phyloP scores from a whole-genome alignment of 1,284 basidiomycete species.

The Neotropicomus parvogracilis region DNA sequence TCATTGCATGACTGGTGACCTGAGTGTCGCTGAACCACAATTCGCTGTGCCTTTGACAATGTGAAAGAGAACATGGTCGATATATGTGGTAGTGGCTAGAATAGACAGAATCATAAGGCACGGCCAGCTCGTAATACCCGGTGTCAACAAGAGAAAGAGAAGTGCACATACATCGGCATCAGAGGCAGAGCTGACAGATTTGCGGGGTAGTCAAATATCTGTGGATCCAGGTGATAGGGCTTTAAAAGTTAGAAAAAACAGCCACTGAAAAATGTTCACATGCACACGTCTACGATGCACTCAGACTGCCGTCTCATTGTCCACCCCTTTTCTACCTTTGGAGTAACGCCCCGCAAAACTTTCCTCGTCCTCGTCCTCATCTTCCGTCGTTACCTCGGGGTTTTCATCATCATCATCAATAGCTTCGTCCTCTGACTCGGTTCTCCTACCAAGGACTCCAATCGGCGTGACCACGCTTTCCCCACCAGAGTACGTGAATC shows the following conservation, averaged over 20 bases:
- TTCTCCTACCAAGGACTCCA: constrained; percentile 35
- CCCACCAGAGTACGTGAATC: constrained; percentile 87
- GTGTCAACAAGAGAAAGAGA: constrained; percentile 8
- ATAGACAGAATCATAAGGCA: constrained; percentile 18
- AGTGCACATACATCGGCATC: constrained; percentile 5
- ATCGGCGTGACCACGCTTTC: constrained; percentile 57
- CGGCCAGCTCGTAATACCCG: constrained; percentile 6
- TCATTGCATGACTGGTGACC: constrained; percentile 71
- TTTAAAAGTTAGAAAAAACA: constrained; percentile 9
- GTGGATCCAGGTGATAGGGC: constrained; percentile 16
- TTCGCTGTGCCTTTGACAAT: neutral
- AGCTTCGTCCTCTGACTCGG: constrained; percentile 44
- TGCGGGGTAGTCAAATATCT: constrained; percentile 12
- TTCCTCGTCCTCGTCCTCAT: constrained; percentile 61
- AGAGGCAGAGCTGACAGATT: constrained; percentile 1
- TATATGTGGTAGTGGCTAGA: constrained; percentile 28
- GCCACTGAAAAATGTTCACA: constrained; percentile 10
- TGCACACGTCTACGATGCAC: constrained; percentile 7
- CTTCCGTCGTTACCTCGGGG: constrained; percentile 54
- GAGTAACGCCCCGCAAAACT: constrained; percentile 63
- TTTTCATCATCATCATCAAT: constrained; percentile 45
- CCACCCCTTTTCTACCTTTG: constrained; percentile 45
- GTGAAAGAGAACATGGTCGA: constrained; percentile 23
- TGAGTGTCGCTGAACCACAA: neutral
- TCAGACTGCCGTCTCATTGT: constrained; percentile 41